These are phyloP conservation scores for Plectosphaerella sp. DNA, from an alignment of 2,329 filamentous ascomycete species.

Conservation along the genomic window DNA sequence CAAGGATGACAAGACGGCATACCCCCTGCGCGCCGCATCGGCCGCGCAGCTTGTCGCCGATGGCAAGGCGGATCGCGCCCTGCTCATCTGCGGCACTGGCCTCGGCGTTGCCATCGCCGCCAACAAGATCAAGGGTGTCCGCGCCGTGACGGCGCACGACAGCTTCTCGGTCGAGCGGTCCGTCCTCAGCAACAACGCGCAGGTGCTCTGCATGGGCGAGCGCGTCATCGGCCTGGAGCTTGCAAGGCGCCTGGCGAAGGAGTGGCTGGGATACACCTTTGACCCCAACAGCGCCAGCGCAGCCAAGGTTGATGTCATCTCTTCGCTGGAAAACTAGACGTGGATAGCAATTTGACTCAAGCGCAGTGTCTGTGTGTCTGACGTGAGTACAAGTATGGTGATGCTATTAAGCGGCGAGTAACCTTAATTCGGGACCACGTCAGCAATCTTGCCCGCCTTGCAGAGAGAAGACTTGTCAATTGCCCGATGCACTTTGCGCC, in stretches of 20 bases:
- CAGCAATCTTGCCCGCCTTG: too few relatives aligned
- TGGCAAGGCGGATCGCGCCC: constrained; percentile 68
- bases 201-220: constrained; percentile 84
- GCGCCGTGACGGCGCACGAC: constrained; percentile 87
- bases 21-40: constrained; percentile 72
- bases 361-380: too few relatives aligned
- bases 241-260: constrained; percentile 69
- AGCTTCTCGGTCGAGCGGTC: constrained; percentile 78
- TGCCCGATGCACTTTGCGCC: too few relatives aligned
- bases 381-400: too few relatives aligned
- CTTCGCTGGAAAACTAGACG: constrained; percentile 24
- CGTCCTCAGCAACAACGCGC: constrained; percentile 78
- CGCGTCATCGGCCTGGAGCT: constrained; percentile 78
- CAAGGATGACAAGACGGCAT: constrained; percentile 70
- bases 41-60: constrained; percentile 60
- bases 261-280: constrained; percentile 83
- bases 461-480: too few relatives aligned
- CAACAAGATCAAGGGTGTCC: constrained; percentile 80
- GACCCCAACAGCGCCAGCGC: constrained; percentile 51
- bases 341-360: too few relatives aligned
- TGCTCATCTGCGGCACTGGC: constrained; percentile 82
- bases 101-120: constrained; percentile 84
- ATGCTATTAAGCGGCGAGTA: too few relatives aligned
- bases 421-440: too few relatives aligned
- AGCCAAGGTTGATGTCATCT: constrained; percentile 39